Percentiles rank a stretch among this genome's conserved stretches.
Conservation (phyloP, 306 rosid genomes). For the Malus orientalis region DNA sequence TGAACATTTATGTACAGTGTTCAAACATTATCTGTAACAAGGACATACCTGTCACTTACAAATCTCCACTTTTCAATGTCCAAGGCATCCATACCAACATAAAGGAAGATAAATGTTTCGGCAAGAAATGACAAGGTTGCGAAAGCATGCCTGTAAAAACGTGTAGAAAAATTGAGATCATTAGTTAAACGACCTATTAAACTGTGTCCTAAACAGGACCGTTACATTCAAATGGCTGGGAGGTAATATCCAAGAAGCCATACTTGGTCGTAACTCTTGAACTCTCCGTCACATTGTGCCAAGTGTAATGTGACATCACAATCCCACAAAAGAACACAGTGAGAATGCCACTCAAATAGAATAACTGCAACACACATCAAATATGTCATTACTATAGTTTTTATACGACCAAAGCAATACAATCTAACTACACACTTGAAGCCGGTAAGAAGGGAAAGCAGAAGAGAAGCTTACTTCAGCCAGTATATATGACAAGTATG, state of each 20-base stretch:
- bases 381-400: conserved; percentile 9
- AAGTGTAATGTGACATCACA: conserved; percentile 96
- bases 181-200: conserved; percentile 11
- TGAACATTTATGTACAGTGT: not conserved
- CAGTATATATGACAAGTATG: conserved; percentile 90
- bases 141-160: conserved; percentile 68
- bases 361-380: conserved; percentile 53
- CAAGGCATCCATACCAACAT: conserved; percentile 99
- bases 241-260: conserved; percentile 16
- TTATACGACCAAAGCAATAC: not conserved
- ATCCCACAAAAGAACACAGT: conserved; percentile 98
- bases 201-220: not conserved
- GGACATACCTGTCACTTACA: conserved; percentile 79
- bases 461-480: conserved; percentile 73
- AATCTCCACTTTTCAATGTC: conserved; percentile 96
- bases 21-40: not conserved
- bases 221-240: conserved; percentile 13
- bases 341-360: conserved; percentile 90
- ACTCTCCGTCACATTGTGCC: conserved; percentile 96
- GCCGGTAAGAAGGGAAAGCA: not conserved
- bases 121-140: conserved; percentile 91
- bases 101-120: conserved; percentile 86
- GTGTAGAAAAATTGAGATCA: not conserved
- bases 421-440: conserved; percentile 5
- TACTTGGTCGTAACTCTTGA: conserved; percentile 95